These are phyloP conservation scores for Teunomyces panamensis DNA, from an alignment of 805 yeast species.

Conservation along the genomic window DNA sequence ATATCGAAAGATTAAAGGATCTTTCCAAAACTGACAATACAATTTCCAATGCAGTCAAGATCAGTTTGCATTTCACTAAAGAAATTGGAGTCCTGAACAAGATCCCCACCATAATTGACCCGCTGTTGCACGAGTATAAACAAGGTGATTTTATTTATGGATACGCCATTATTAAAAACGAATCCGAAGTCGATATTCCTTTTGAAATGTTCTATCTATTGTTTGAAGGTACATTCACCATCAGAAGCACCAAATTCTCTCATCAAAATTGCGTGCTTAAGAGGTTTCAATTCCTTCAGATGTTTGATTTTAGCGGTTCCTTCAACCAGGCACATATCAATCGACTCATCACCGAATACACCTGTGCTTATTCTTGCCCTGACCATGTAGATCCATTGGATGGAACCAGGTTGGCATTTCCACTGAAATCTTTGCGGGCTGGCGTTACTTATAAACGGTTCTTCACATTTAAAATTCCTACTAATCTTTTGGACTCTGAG, in stretches of 20 bases:
- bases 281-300: constrained; percentile 38
- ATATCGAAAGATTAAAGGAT: constrained; percentile 31
- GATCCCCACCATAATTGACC: constrained; percentile 27
- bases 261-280: neutral
- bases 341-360: constrained; percentile 27
- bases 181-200: constrained; percentile 38
- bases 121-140: constrained; percentile 47
- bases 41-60: constrained; percentile 23
- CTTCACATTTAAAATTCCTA: constrained; percentile 41
- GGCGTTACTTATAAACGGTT: constrained; percentile 31
- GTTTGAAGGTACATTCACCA: constrained; percentile 48
- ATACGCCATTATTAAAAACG: constrained; percentile 44
- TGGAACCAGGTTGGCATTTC: constrained; percentile 19
- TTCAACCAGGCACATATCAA: constrained; percentile 40
- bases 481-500: constrained; percentile 33
- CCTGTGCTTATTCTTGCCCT: constrained; percentile 13
- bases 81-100: constrained; percentile 29
- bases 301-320: constrained; percentile 52
- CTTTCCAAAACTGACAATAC: constrained; percentile 27
- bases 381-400: constrained; percentile 25
- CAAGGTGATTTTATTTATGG: constrained; percentile 72
- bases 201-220: constrained; percentile 64
- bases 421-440: constrained; percentile 17
- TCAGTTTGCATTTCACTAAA: constrained; percentile 31
- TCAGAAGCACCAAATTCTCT: constrained; percentile 15